These are phyloP conservation scores for Podila clonocystis DNA, from an alignment of 192 early-diverging fungal genomes.

Conservation along the genomic window DNA sequence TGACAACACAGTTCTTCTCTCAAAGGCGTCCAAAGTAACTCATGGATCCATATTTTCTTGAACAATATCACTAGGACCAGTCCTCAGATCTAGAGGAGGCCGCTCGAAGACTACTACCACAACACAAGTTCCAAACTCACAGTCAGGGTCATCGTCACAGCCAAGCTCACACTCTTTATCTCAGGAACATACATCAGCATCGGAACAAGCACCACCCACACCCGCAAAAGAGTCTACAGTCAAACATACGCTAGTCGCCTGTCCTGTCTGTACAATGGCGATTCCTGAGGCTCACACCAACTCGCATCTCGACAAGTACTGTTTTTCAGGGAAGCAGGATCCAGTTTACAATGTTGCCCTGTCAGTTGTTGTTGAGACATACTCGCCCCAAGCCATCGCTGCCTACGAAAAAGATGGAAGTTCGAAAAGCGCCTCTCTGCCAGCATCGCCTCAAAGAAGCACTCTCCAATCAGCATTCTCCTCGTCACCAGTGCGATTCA, in stretches of 20 bases:
- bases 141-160: background rate
- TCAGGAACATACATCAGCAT: background rate
- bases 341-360: slow-evolving; percentile 22
- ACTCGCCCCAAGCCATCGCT: slow-evolving; percentile 5
- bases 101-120: background rate
- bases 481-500: background rate
- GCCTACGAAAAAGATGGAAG: slow-evolving; percentile 23
- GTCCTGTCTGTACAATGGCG: slow-evolving; percentile 21
- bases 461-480: background rate
- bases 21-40: too few species aligned
- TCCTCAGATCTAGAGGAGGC: slow-evolving; percentile 26
- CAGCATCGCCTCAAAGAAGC: background rate
- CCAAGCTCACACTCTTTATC: background rate
- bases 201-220: background rate
- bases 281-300: slow-evolving; percentile 36
- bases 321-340: slow-evolving; percentile 15
- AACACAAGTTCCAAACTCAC: background rate
- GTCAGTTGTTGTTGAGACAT: slow-evolving; percentile 3
- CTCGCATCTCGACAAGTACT: slow-evolving; percentile 37
- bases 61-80: slow-evolving; percentile 7
- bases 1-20: too few species aligned
- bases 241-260: slow-evolving; percentile 20
- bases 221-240: background rate
- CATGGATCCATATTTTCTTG: too few species aligned
- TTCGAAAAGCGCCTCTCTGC: background rate